Evolutionary conservation across 2,329 filamentous ascomycete genomes (phyloP).

Genomic region (Pseudonectria foliicola): DNA sequence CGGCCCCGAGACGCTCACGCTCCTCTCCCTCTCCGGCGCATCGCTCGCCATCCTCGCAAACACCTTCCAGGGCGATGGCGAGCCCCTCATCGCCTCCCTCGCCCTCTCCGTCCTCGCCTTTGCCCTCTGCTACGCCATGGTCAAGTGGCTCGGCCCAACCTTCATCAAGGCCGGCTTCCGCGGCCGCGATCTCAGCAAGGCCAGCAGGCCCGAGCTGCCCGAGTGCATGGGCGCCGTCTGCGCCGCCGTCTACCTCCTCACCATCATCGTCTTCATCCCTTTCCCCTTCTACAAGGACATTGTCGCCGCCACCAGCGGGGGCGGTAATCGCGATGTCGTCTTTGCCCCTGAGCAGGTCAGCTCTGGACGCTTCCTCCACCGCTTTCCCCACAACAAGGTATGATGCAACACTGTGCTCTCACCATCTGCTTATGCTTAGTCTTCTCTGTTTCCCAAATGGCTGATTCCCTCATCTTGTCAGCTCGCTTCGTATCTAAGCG

Average conservation of each 20-base stretch:
- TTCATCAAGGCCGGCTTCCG: constrained; percentile 87
- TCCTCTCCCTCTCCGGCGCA: constrained; percentile 57
- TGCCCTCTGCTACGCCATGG: constrained; percentile 72
- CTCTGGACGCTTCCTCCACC: constrained; percentile 77
- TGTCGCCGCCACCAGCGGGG: constrained; percentile 86
- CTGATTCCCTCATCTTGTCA: constrained; percentile 28
- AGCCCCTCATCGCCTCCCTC: constrained; percentile 80
- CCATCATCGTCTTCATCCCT: constrained; percentile 86
- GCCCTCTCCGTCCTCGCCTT: constrained; percentile 84
- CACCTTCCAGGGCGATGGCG: constrained; percentile 77
- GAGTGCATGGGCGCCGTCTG: constrained; percentile 95
- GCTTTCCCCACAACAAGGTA: constrained; percentile 92
- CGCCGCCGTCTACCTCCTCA: constrained; percentile 84
- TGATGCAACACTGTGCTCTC: background rate
- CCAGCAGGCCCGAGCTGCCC: constrained; percentile 66
- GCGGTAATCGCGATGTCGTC: constrained; percentile 83
- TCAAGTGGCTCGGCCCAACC: constrained; percentile 84
- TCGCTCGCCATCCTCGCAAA: constrained; percentile 70
- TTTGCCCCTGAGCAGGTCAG: constrained; percentile 66
- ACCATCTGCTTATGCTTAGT: too few relatives aligned
- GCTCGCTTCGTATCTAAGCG: constrained; percentile 92
- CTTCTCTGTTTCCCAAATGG: background rate
- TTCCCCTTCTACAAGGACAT: constrained; percentile 99
- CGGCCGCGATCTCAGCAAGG: constrained; percentile 77
- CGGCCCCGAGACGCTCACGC: constrained; percentile 43